Conservation (phyloP, 164 flowering plant genomes). For the Akebia trifoliata region DNA sequence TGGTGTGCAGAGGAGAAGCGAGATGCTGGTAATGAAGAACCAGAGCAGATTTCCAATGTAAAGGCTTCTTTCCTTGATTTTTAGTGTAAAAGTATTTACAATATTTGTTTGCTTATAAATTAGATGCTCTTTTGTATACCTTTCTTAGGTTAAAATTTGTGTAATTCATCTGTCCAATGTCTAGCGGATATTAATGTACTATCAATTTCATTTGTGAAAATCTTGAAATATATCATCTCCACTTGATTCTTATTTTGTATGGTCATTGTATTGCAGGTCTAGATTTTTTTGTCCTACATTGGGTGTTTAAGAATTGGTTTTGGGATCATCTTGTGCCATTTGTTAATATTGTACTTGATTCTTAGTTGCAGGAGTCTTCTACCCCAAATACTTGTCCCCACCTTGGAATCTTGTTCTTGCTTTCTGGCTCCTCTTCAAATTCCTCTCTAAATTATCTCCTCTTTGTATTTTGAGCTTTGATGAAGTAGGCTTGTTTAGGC, state of each 20-base stretch:
- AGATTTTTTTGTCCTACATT: not conserved
- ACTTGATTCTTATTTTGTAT: not conserved
- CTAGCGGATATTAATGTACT: not conserved
- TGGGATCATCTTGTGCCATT: not conserved
- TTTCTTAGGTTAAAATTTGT: not conserved
- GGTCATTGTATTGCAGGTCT: not conserved
- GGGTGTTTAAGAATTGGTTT: not conserved
- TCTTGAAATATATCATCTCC: not conserved
- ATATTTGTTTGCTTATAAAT: not conserved
- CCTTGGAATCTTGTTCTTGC: too few relatives aligned
- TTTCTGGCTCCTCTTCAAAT: too few relatives aligned
- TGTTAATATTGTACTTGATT: too few relatives aligned
- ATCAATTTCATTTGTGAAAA: not conserved
- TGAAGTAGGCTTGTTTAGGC: too few relatives aligned
- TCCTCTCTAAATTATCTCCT: too few relatives aligned
- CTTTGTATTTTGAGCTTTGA: too few relatives aligned
- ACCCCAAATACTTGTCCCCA: too few relatives aligned
- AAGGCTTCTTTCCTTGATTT: not conserved
- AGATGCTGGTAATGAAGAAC: slow-evolving; percentile 1
- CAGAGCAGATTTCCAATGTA: not conserved
- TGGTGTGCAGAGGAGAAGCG: slow-evolving; percentile 14
- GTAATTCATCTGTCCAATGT: not conserved
- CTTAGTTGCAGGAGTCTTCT: too few relatives aligned
- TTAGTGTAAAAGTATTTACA: not conserved
- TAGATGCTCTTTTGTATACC: not conserved